Evolutionary conservation across 345 rosid species (phyloP).

Genomic region (Tarenaya hassleriana): DNA sequence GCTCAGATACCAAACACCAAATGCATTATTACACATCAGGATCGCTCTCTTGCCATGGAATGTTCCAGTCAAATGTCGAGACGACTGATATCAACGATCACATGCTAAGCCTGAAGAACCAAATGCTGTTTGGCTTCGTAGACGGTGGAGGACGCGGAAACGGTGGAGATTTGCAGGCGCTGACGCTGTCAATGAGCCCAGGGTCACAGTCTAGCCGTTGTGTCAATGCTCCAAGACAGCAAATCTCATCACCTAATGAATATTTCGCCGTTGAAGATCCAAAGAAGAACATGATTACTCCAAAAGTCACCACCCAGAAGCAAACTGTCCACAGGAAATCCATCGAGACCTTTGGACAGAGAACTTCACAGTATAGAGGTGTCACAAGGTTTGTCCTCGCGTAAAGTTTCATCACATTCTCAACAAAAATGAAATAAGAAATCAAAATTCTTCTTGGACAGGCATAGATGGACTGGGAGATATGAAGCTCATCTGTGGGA

Average conservation of each 20-base stretch:
- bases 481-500: slow-evolving; percentile 31
- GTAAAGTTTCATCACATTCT: slow-evolving; percentile 48
- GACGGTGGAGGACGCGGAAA: slow-evolving; percentile 40
- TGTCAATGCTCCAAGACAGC: slow-evolving; percentile 45
- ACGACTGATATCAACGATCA: background rate
- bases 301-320: slow-evolving; percentile 52
- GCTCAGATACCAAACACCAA: slow-evolving; percentile 26
- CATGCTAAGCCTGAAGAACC: slow-evolving; percentile 27
- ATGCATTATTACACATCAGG: slow-evolving; percentile 38
- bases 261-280: slow-evolving; percentile 29
- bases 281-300: slow-evolving; percentile 56
- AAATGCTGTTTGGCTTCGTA: slow-evolving; percentile 24
- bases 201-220: slow-evolving; percentile 64
- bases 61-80: slow-evolving; percentile 27
- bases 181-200: slow-evolving; percentile 82
- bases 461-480: slow-evolving; percentile 40
- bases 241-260: slow-evolving; percentile 30
- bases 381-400: slow-evolving; percentile 56
- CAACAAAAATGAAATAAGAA: slow-evolving; percentile 47
- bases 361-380: slow-evolving; percentile 80
- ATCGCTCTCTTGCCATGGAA: slow-evolving; percentile 27
- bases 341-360: slow-evolving; percentile 75
- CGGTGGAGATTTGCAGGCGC: slow-evolving; percentile 51
- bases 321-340: slow-evolving; percentile 69
- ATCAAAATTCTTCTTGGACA: no score